A percentile compares a stretch with the other conserved stretches of the same genome.
These are phyloP conservation scores for Suillus brevipes DNA, from an alignment of 768 basidiomycete genomes.

Conservation along the genomic window DNA sequence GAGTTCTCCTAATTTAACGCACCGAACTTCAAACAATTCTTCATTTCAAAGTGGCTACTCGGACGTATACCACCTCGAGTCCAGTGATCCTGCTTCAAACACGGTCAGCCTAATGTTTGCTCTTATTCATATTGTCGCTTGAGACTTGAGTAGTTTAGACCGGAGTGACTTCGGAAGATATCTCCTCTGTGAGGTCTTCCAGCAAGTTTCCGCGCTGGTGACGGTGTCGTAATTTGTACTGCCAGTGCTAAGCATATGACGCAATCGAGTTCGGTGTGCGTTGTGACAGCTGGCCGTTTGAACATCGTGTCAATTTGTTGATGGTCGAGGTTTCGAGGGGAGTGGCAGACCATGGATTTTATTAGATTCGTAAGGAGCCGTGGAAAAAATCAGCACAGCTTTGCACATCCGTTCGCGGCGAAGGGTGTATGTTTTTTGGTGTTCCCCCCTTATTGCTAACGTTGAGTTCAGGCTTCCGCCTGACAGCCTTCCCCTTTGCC, in stretches of 20 bases:
- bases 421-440: too few relatives aligned
- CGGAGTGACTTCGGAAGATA: not conserved
- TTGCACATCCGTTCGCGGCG: too few relatives aligned
- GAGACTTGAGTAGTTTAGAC: not conserved
- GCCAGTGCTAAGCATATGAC: too few relatives aligned
- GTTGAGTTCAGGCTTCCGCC: not conserved
- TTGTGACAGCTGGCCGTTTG: too few relatives aligned
- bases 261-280: too few relatives aligned
- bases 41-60: not conserved
- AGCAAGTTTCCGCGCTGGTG: slow-evolving; percentile 15
- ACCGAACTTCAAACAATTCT: not conserved
- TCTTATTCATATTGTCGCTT: not conserved
- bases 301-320: too few relatives aligned
- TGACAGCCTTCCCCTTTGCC: too few relatives aligned
- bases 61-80: not conserved
- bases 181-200: slow-evolving; percentile 13
- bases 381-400: too few relatives aligned
- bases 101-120: not conserved
- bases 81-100: not conserved
- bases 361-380: too few relatives aligned
- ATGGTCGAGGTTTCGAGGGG: too few relatives aligned
- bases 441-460: too few relatives aligned
- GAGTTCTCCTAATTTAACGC: not conserved
- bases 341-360: too few relatives aligned
- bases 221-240: not conserved